phyloP scores from a whole-genome alignment of 2,329 filamentous ascomycete species.

The Myriosclerotinia curreyana region DNA sequence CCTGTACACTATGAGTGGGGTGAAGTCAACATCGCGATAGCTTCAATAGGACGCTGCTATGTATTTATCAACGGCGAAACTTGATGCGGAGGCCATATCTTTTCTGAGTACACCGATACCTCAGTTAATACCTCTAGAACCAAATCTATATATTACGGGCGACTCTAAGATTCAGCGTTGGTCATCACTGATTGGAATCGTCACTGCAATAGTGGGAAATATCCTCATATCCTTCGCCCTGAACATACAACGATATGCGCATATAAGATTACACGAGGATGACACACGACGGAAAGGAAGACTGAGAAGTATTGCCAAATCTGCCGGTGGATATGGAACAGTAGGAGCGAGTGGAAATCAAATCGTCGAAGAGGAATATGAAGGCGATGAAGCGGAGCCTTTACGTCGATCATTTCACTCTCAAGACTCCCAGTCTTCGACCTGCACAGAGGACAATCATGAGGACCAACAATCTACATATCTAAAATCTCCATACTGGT shows the following conservation, averaged over 20 bases:
- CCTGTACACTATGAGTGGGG: conserved; percentile 27
- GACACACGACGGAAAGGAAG: conserved; percentile 56
- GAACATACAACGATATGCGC: conserved; percentile 94
- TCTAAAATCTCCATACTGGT: conserved; percentile 91
- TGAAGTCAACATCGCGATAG: conserved; percentile 25
- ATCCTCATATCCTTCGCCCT: conserved; percentile 91
- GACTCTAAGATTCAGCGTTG: conserved; percentile 62
- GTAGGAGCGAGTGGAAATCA: conserved; percentile 38
- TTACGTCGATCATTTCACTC: conserved; percentile 52
- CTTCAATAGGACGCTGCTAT: conserved; percentile 30
- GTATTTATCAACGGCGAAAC: conserved; percentile 33
- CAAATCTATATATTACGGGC: conserved; percentile 27
- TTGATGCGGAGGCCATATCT: conserved; percentile 28
- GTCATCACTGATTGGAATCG: conserved; percentile 92
- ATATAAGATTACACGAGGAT: conserved; percentile 76
- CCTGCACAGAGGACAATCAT: conserved; percentile 41
- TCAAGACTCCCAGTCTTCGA: conserved; percentile 42
- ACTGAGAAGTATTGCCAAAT: conserved; percentile 48
- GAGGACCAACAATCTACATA: conserved; percentile 59
- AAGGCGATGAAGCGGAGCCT: conserved; percentile 49
- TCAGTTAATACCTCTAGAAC: conserved; percentile 7
- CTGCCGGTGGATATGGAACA: conserved; percentile 45
- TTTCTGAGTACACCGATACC: conserved; percentile 20
- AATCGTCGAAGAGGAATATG: conserved; percentile 23
- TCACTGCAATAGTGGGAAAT: conserved; percentile 90